A percentile compares a stretch with the other conserved stretches of the same genome.
phyloP scores from a whole-genome alignment of 78 protist genomes.

The Speleostelium caveatum region DNA sequence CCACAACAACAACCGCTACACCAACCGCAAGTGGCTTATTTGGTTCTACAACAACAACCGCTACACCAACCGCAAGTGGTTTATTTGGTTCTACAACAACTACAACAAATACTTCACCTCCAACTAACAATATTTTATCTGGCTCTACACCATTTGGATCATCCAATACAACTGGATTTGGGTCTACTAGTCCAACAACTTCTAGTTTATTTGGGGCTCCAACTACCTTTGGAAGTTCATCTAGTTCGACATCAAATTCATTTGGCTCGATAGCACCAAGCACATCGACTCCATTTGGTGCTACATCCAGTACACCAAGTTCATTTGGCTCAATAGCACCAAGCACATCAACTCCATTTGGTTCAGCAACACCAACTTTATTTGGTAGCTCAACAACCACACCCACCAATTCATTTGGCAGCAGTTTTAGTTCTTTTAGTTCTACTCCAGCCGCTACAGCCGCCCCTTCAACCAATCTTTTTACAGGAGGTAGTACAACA shows the following conservation, averaged over 20 bases:
- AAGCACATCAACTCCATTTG: not conserved
- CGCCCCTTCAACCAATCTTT: not conserved
- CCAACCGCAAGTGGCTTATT: not conserved
- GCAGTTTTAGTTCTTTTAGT: not conserved
- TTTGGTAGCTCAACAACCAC: not conserved
- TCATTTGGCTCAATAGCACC: not conserved
- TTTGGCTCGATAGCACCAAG: not conserved
- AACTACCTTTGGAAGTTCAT: not conserved
- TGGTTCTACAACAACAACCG: not conserved
- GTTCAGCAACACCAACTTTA: constrained; percentile 6
- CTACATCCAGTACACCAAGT: not conserved
- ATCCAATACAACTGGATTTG: too few species aligned
- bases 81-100: not conserved
- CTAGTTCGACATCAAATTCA: not conserved
- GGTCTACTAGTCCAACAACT: not conserved
- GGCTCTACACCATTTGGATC: too few species aligned
- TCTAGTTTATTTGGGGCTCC: not conserved
- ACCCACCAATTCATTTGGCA: not conserved
- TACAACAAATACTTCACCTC: not conserved
- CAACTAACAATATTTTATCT: not conserved
- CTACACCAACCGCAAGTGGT: not conserved
- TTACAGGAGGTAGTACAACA: not conserved
- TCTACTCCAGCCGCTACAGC: not conserved
- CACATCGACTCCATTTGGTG: not conserved
- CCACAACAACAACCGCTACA: not conserved